Evolutionary conservation across 2,329 filamentous ascomycete genomes (phyloP), one percentile per base, ranked within the genome.

Genomic region (Fusarium sp.): DNA sequence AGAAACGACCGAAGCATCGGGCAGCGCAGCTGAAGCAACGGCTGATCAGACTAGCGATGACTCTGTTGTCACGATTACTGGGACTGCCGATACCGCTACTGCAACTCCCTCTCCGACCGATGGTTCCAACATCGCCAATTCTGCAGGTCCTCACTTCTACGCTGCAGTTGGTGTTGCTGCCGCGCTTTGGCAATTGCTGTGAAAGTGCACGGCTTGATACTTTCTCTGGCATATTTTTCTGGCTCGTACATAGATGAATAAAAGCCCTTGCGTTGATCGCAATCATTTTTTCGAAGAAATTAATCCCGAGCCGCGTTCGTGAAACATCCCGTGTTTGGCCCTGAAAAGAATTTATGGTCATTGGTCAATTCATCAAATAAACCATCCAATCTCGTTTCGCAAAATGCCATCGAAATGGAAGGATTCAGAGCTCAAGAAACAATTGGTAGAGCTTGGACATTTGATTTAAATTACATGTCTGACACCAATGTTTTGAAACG

Each of bases 141-240:
- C 49, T 14, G 27, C 14, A 0, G 29, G 21, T 5, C 52, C 70
- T 1, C 25, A 46, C 8, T 23, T 62, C 5, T 52, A 70, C 4
- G 54, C 33, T 16, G 44, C 45, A 5, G 41, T 35, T 7, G 70
- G 70, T 29, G 25, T 58, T 38, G 54, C 42, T 6, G 58, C 41
- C 25, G 70, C 45, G 2, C 9, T 66, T 7, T 73, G 71, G 57
- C 61, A 69, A n/a, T 49, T 73, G 4, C 21, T 67, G 29, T 73
- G 67, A 66, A 25, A 45, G 4, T 10, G 7, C 11, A 23, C 19
- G 4, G 3, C 16, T 18, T 52, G 45, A 6, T 14, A 19, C 10
- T 27, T 46, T 25, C 15, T 3, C 4, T 8, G 6, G 25, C 23
- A 54, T 41, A 27, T 27, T 54, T 52, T 39, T 19, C n/a, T n/a